Evolutionary conservation across 805 yeast species (phyloP), one percentile per base, ranked within the genome.

Genomic region (Nadsonia fulvescens): DNA sequence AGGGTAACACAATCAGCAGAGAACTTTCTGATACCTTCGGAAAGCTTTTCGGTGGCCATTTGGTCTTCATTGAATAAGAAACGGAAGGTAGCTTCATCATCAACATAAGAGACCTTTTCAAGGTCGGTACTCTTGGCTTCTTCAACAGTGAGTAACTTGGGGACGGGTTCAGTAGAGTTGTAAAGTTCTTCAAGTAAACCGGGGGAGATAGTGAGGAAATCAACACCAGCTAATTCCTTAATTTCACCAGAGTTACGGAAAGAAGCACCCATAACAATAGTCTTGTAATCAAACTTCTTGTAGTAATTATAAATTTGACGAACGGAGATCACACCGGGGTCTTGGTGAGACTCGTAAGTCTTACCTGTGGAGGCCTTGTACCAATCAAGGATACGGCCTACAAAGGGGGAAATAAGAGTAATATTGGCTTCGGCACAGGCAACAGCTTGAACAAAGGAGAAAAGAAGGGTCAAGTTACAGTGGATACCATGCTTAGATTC

Each of bases 221-320:
- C 99, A 50, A 79, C 73, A 56, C 99, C 99, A 33, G 98, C 95
- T 45, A 89, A 66, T 44, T 91, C 93, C 58, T 73, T 75, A 59
- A 89, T 79, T 63, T 86, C 98, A 42, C 82, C 93, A 36, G 62
- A 56, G 66, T 83, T 89, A 72, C 99, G 86, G 82, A 89, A 86
- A 33, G 96, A 86, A 34, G 99, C 99, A 59, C 98, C 99, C 99
- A 89, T 89, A 50, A 89, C 96, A 51, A 89, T 83, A 54, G 99
- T 89, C 47, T 86, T 67, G 72, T 89, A 89, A 44, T 74, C 86
- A 58, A 56, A 79, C 63, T 86, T 86, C 74, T 89, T 89, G 77
- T 89, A 89, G 72, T 89, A 89, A 76, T 83, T 77, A 78, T 54
- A 89, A 56, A 89, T 89, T 35, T 50, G 53, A 58, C 71, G 74